phyloP scores from a whole-genome alignment of 352 stramenopile species.

The Pythium sukuiense region DNA sequence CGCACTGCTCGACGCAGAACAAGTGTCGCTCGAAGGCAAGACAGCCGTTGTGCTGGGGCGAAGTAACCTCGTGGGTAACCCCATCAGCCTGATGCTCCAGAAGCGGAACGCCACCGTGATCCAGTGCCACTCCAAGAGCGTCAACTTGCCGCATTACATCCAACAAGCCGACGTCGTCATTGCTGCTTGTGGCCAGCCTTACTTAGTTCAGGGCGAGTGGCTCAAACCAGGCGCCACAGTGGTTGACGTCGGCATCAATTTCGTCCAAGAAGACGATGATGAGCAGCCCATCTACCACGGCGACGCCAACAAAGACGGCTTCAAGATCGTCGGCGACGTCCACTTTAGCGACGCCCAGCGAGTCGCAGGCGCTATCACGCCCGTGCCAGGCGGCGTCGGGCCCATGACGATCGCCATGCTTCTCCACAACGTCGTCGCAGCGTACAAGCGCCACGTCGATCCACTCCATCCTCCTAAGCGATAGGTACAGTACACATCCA shows the following conservation, averaged over 20 bases:
- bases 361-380: constrained; percentile 93
- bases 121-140: constrained; percentile 95
- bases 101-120: constrained; percentile 97
- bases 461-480: constrained; percentile 17
- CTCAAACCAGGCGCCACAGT: constrained; percentile 97
- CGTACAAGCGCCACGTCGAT: constrained; percentile 67
- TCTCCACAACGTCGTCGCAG: constrained; percentile 86
- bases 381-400: constrained; percentile 97
- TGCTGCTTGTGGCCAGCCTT: constrained; percentile 93
- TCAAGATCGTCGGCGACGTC: constrained; percentile 98
- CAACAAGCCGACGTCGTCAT: constrained; percentile 96
- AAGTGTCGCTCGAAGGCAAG: constrained; percentile 92
- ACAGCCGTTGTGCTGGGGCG: constrained; percentile 97
- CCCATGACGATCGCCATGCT: constrained; percentile 99
- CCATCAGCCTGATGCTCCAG: constrained; percentile 94
- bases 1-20: constrained; percentile 90
- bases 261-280: constrained; percentile 73
- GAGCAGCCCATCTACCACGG: constrained; percentile 44
- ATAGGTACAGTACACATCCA: neutral
- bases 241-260: constrained; percentile 99
- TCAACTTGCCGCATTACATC: constrained; percentile 88
- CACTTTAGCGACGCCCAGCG: constrained; percentile 83
- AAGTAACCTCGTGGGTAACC: constrained; percentile 97
- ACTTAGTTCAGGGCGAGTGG: constrained; percentile 95
- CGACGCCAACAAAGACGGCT: constrained; percentile 74